These are phyloP conservation scores for Pyronema domesticum DNA, from an alignment of 495 filamentous ascomycete species.

Conservation along the genomic window DNA sequence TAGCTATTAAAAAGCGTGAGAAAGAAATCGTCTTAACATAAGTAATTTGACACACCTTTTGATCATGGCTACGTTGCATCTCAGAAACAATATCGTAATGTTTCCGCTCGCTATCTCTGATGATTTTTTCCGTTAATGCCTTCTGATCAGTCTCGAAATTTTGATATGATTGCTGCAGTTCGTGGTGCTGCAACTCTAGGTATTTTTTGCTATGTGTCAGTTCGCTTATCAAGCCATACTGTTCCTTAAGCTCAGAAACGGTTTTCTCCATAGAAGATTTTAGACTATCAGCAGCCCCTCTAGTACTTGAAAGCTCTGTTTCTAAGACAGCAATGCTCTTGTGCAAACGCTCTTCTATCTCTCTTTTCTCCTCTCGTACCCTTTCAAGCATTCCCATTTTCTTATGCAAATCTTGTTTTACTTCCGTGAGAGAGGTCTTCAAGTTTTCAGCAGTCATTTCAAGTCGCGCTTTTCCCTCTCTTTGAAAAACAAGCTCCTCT, in stretches of 20 bases:
- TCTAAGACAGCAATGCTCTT: background rate
- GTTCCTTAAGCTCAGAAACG: background rate
- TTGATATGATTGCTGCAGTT: background rate
- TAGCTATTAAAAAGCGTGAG: background rate
- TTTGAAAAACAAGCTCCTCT: background rate
- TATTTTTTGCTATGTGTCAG: background rate
- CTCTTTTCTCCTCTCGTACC: background rate
- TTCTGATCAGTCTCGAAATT: background rate
- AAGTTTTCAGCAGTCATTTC: background rate
- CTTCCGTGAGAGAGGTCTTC: background rate
- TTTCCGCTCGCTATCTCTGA: background rate
- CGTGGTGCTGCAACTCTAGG: background rate
- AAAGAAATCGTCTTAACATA: background rate
- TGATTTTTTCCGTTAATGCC: background rate
- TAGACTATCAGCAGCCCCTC: background rate
- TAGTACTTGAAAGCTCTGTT: background rate
- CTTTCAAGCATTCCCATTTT: background rate
- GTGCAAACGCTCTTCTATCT: background rate
- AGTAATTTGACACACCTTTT: background rate
- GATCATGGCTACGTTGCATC: background rate
- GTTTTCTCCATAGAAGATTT: background rate
- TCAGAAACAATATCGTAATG: background rate
- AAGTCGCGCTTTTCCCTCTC: background rate
- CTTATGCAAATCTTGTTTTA: background rate
- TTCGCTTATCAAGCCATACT: background rate